Percentiles rank a stretch among this genome's conserved stretches.
phyloP scores from a whole-genome alignment of 2,329 filamentous ascomycete species.

The Fusarium piperis region DNA sequence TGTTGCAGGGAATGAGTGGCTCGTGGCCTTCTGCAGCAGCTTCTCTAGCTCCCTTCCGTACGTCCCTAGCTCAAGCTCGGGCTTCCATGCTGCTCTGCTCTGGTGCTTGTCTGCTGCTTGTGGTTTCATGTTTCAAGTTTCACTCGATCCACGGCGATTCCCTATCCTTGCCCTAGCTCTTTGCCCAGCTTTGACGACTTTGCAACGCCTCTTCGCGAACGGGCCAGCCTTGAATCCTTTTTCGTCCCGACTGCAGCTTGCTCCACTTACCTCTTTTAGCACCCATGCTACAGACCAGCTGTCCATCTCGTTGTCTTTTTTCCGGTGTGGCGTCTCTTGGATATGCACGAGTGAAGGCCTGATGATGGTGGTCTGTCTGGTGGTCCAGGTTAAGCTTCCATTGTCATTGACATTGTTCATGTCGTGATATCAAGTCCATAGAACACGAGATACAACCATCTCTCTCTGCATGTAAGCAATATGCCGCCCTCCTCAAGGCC shows the following conservation, averaged over 20 bases:
- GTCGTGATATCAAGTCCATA: neutral
- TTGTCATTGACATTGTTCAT: neutral
- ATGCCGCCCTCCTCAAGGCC: neutral
- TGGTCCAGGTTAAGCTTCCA: neutral
- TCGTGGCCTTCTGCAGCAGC: constrained; percentile 19
- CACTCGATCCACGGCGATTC: constrained; percentile 13
- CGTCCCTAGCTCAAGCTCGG: neutral
- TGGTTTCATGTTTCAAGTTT: constrained; percentile 38
- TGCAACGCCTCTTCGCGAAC: constrained; percentile 16
- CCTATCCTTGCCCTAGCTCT: constrained; percentile 22
- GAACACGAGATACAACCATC: neutral
- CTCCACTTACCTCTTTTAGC: constrained; percentile 18
- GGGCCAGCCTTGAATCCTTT: constrained; percentile 7
- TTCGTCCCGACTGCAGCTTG: constrained; percentile 6
- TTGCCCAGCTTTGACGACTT: constrained; percentile 12
- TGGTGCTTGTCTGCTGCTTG: neutral
- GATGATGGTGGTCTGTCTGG: neutral
- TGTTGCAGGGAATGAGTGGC: constrained; percentile 19
- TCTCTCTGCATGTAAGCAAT: neutral
- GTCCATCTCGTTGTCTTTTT: constrained; percentile 9
- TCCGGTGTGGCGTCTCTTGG: neutral
- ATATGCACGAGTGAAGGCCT: neutral
- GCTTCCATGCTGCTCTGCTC: neutral
- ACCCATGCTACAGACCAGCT: constrained; percentile 11
- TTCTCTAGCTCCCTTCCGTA: neutral